Conservation (phyloP, 1,284 basidiomycete species). For the Austroboletus novae-zelandiae region DNA sequence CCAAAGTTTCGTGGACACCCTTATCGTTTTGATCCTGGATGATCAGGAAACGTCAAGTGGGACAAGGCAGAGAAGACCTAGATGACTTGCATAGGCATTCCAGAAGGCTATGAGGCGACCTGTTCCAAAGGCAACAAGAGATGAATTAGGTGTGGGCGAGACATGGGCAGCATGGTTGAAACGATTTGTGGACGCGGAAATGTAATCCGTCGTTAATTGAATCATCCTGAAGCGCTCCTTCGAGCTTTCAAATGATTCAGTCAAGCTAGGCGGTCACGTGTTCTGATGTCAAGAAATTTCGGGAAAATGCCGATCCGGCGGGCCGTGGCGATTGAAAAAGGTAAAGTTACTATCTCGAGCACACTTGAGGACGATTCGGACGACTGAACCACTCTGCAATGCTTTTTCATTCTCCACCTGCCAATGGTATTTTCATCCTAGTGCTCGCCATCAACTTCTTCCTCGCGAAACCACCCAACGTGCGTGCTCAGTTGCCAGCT, state of each 20-base stretch:
- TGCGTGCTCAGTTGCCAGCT: no score
- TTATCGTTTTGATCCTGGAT: conserved; percentile 45
- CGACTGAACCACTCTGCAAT: no score
- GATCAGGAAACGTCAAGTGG: conserved; percentile 5
- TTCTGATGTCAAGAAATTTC: not conserved
- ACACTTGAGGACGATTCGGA: no score
- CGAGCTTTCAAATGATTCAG: not conserved
- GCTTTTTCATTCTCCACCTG: no score
- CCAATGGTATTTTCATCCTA: no score
- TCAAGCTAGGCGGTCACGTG: not conserved
- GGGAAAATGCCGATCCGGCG: no score
- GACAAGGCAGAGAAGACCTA: not conserved
- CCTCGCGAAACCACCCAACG: no score
- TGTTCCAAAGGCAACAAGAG: conserved; percentile 75
- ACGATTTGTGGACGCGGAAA: conserved; percentile 78
- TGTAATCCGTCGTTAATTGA: conserved; percentile 51
- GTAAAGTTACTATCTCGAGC: no score
- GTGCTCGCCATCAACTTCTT: no score
- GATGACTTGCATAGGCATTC: conserved; percentile 54
- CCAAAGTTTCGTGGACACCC: conserved; percentile 68
- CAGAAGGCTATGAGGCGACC: conserved; percentile 78
- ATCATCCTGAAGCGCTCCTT: conserved; percentile 10
- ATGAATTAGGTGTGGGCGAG: conserved; percentile 37
- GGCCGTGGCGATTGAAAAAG: no score
- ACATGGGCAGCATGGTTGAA: conserved; percentile 64